Evolutionary conservation across 2,329 filamentous ascomycete genomes (phyloP), one percentile per base, ranked within the genome.

Genomic region (Westerdykella sp.): DNA sequence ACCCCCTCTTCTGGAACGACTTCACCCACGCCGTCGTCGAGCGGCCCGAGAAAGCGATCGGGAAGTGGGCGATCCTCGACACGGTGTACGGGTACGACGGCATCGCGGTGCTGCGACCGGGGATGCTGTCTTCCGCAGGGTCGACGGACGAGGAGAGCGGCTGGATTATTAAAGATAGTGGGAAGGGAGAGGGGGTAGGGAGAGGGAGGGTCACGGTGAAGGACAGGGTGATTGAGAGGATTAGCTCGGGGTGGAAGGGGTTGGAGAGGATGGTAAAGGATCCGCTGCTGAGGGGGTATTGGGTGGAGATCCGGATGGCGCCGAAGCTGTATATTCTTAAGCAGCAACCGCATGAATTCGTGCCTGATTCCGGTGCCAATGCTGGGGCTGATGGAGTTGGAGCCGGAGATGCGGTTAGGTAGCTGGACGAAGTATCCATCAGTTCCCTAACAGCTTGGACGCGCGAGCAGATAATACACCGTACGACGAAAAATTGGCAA

Each of bases 1-100:
- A 74, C 15, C 69, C 72, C 0, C 46, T 55, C 2, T 83, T 83
- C 57, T 83, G 79, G 80, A 60, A 68, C 1, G 60, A 67, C 5
- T 80, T 83, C 46, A 76, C 82, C 50, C 83, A 80, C 50, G 73
- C 74, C 2, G 62, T 83, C 18, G 69, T 75, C 1, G 80, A 83
- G 59, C 62, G 67, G 44, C 68, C 74, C 9, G 60, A 71, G 49
- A 60, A 66, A 47, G 53, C 70, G 22, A 75, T 77, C 37, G 73
- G 70, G 0, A 65, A 59, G 4, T 83, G 79, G 79, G 66, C 73
- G 36, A 67, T 74, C 7, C 56, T 76, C 2, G 69, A 73, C 28
- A 69, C 69, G 2, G 66, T 80, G 2, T 64, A 72, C 42, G 75
- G 71, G 0, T 80, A 77, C 52, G 70, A 69, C 5, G 76, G 77